Evolutionary conservation across 805 yeast genomes (phyloP).

Genomic region (Tetrapisispora fleetii): DNA sequence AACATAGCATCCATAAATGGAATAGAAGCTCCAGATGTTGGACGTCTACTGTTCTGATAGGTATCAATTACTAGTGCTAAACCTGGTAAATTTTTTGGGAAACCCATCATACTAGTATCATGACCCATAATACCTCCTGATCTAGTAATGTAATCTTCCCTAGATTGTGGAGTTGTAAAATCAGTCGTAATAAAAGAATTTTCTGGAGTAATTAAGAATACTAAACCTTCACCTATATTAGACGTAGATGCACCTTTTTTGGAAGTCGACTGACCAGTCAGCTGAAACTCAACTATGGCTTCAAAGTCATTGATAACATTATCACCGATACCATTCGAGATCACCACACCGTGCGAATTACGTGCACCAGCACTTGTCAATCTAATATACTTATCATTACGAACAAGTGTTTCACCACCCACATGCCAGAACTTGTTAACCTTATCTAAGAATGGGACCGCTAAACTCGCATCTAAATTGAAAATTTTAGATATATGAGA

Average conservation of each 20-base stretch:
- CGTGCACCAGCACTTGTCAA: constrained; percentile 12
- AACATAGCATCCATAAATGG: constrained; percentile 21
- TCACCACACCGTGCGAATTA: constrained; percentile 14
- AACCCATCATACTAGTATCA: constrained; percentile 25
- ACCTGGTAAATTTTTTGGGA: constrained; percentile 26
- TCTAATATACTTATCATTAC: constrained; percentile 17
- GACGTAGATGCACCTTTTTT: background rate
- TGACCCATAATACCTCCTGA: constrained; percentile 21
- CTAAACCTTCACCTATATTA: constrained; percentile 23
- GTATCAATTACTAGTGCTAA: constrained; percentile 24
- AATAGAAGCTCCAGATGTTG: constrained; percentile 35
- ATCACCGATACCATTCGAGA: constrained; percentile 28
- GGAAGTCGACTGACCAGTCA: background rate
- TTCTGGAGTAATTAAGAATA: constrained; percentile 22
- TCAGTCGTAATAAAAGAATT: constrained; percentile 21
- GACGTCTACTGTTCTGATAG: constrained; percentile 5
- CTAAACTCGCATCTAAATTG: constrained; percentile 22
- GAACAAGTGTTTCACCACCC: constrained; percentile 21
- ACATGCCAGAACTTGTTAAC: constrained; percentile 24
- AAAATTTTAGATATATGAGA: constrained; percentile 4
- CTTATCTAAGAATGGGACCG: constrained; percentile 21
- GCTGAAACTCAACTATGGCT: constrained; percentile 14
- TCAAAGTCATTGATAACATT: constrained; percentile 26
- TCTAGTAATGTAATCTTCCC: constrained; percentile 17
- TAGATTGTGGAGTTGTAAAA: constrained; percentile 12